Conservation (phyloP, 306 rosid genomes). For the Vigna reflexopilosa region DNA sequence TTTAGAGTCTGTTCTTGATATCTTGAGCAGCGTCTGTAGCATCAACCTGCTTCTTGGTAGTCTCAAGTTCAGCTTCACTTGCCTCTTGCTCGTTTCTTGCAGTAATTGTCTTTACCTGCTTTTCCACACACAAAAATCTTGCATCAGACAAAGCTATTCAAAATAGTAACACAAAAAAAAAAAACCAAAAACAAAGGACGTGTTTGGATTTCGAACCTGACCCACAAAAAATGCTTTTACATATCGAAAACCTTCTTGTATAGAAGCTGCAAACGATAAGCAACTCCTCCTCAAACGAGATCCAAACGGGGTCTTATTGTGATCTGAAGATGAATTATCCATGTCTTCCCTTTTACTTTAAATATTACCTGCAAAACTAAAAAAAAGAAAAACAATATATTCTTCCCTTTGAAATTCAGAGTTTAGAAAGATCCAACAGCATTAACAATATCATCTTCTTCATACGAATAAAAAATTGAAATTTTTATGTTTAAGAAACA, state of each 20-base stretch:
- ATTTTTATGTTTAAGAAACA: neutral
- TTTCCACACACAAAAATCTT: neutral
- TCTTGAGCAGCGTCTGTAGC: constrained; percentile 56
- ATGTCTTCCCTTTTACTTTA: constrained; percentile 30
- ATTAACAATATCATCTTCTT: neutral
- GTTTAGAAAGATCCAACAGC: neutral
- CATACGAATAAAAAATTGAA: neutral
- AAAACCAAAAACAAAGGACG: neutral
- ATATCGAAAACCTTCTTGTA: constrained; percentile 43
- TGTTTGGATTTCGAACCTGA: constrained; percentile 45
- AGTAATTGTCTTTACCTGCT: constrained; percentile 44
- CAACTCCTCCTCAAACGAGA: constrained; percentile 42
- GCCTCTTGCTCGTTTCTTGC: constrained; percentile 59
- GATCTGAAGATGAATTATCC: constrained; percentile 28
- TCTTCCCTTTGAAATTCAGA: neutral
- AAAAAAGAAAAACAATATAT: no score
- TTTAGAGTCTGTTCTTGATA: constrained; percentile 47
- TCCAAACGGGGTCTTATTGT: constrained; percentile 29
- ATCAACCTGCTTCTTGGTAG: constrained; percentile 56
- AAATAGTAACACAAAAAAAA: neutral
- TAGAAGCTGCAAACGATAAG: constrained; percentile 45
- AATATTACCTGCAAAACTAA: neutral
- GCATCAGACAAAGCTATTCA: neutral
- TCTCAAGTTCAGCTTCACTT: constrained; percentile 51
- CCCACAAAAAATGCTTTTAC: constrained; percentile 54